Percentiles rank a stretch among this genome's conserved stretches.
phyloP scores from a whole-genome alignment of 345 rosid genomes.

The Lenwebbia sp. region DNA sequence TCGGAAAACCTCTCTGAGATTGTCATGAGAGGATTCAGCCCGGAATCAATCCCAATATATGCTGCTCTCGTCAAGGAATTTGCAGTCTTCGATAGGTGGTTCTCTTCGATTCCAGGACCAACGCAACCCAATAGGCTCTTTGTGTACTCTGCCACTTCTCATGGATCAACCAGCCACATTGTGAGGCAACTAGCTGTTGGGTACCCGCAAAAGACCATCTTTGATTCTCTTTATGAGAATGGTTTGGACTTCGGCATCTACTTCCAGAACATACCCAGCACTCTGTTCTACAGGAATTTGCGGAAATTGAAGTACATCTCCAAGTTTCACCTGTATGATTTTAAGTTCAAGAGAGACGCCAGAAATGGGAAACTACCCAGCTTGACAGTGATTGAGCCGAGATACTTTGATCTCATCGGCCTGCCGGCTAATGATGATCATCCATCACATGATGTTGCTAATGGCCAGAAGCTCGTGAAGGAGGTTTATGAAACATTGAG shows the following conservation, averaged over 20 bases:
- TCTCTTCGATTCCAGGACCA: conserved; percentile 93
- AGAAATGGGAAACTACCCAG: conserved; percentile 61
- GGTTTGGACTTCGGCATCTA: conserved; percentile 61
- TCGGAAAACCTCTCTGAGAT: conserved; percentile 60
- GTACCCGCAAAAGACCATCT: conserved; percentile 90
- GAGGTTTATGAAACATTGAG: conserved; percentile 87
- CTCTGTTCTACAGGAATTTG: conserved; percentile 72
- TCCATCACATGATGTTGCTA: conserved; percentile 92
- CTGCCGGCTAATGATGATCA: conserved; percentile 87
- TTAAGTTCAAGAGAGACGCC: conserved; percentile 69
- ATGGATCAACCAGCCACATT: conserved; percentile 86
- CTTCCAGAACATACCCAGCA: conserved; percentile 72
- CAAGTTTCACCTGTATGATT: conserved; percentile 60
- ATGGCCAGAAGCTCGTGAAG: conserved; percentile 80
- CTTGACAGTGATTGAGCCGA: conserved; percentile 78
- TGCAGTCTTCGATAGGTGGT: conserved; percentile 89
- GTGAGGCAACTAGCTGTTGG: conserved; percentile 67
- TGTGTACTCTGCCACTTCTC: conserved; percentile 89
- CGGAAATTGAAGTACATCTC: conserved; percentile 68
- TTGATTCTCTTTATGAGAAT: conserved; percentile 73
- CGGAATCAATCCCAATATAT: conserved; percentile 63
- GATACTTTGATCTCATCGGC: conserved; percentile 71
- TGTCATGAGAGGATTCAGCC: conserved; percentile 81
- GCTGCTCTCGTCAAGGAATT: conserved; percentile 56
- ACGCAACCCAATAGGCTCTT: conserved; percentile 92